These are phyloP conservation scores for Saussurea involucrata DNA, from an alignment of 129 eudicot genomes.

Conservation along the genomic window DNA sequence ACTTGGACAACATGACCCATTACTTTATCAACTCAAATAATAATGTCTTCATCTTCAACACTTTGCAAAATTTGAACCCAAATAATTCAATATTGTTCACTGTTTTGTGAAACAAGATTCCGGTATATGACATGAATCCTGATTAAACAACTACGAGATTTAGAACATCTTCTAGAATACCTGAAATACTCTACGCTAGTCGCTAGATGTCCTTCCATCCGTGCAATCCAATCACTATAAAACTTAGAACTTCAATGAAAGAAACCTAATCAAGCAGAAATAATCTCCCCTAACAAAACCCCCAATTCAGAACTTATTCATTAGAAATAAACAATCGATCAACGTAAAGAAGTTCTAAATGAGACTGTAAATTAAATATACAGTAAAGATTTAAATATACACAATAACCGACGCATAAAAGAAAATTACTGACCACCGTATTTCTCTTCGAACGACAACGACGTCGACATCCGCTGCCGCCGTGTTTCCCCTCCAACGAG, in stretches of 20 bases:
- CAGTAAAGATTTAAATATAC: neutral
- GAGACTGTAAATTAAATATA: neutral
- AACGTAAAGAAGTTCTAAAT: neutral
- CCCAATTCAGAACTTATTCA: too few relatives aligned
- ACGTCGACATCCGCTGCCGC: neutral
- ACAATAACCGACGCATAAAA: neutral
- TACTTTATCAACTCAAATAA: neutral
- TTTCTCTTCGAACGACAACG: neutral
- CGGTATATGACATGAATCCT: neutral
- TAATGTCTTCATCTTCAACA: neutral
- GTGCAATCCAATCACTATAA: neutral
- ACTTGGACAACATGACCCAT: neutral
- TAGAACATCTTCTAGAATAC: too few relatives aligned
- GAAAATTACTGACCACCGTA: neutral
- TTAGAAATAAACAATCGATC: too few relatives aligned
- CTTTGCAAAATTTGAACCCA: neutral
- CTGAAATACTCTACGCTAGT: too few relatives aligned
- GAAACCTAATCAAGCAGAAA: too few relatives aligned
- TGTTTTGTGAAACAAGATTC: too few relatives aligned
- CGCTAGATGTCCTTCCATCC: neutral
- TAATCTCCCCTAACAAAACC: too few relatives aligned
- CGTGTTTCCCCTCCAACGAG: neutral
- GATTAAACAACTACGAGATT: neutral
- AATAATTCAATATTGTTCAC: too few relatives aligned
- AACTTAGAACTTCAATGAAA: too few relatives aligned